A percentile compares a stretch with the other conserved stretches of the same genome.
phyloP scores from a whole-genome alignment of 2,329 filamentous ascomycete genomes.

The Bipolaris sorokiniana region DNA sequence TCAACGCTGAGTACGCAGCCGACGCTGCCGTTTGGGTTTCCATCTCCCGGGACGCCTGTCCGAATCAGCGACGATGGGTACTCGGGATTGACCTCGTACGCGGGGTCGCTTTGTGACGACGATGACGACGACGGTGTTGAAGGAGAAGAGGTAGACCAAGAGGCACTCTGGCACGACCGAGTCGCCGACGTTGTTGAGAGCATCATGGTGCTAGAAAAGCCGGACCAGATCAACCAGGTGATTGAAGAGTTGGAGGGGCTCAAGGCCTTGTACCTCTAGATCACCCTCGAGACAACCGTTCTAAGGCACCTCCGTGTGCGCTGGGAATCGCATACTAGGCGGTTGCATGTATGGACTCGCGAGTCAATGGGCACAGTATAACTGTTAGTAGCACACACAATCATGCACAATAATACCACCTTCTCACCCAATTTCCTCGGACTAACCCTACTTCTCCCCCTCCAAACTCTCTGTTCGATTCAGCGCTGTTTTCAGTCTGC shows the following conservation, averaged over 20 bases:
- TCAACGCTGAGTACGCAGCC: constrained; percentile 11
- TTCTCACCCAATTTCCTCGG: no score
- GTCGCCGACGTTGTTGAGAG: constrained; percentile 4
- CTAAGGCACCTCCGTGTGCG: no score
- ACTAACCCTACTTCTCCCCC: no score
- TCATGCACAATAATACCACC: no score
- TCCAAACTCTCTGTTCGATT: no score
- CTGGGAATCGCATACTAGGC: no score
- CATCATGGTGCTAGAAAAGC: not conserved
- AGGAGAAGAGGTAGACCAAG: not conserved
- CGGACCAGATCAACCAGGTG: constrained; percentile 1
- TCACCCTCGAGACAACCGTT: no score
- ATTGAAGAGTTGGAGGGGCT: constrained; percentile 4
- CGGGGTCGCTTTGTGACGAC: not conserved
- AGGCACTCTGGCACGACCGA: not conserved
- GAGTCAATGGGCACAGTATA: no score
- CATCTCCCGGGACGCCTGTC: not conserved
- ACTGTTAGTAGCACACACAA: no score
- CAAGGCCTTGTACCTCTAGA: not conserved
- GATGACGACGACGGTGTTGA: not conserved
- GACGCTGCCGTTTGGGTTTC: constrained; percentile 3
- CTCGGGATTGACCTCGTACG: not conserved
- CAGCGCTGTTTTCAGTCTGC: no score
- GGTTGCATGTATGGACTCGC: no score
- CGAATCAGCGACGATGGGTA: not conserved